Conservation (phyloP, 1,284 basidiomycete species). For the Ganoderma boninense region DNA sequence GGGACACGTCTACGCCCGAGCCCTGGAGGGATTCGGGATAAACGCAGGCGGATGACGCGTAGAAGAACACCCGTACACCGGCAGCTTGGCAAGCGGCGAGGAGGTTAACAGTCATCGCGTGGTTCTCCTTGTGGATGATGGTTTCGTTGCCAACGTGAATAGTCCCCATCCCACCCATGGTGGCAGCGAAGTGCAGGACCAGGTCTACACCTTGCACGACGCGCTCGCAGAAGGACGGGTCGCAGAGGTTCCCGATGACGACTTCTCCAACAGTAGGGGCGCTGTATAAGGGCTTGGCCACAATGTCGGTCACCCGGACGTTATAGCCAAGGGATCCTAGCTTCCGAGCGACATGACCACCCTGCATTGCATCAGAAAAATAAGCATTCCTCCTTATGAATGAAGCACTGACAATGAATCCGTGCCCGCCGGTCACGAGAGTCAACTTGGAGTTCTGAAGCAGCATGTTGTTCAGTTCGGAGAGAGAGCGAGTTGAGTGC, state of each 20-base stretch:
- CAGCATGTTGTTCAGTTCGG: constrained; percentile 14
- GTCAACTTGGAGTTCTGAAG: constrained; percentile 33
- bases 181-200: constrained; percentile 65
- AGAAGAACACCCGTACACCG: constrained; percentile 56
- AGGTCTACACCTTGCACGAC: constrained; percentile 49
- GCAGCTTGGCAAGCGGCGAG: constrained; percentile 48
- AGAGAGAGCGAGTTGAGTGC: neutral
- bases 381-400: too few species aligned
- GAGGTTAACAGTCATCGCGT: constrained; percentile 57
- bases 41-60: constrained; percentile 67
- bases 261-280: constrained; percentile 46
- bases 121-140: constrained; percentile 58
- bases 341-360: constrained; percentile 56
- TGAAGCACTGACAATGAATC: constrained; percentile 58
- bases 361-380: constrained; percentile 44
- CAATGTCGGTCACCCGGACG: constrained; percentile 56
- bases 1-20: constrained; percentile 47
- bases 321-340: constrained; percentile 44
- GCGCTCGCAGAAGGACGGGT: constrained; percentile 47
- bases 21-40: constrained; percentile 58
- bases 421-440: constrained; percentile 62
- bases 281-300: constrained; percentile 37
- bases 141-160: constrained; percentile 62
- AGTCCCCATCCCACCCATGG: constrained; percentile 69
- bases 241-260: constrained; percentile 56